Evolutionary conservation across 345 rosid genomes (phyloP).

Genomic region (Corchorus olitorius): DNA sequence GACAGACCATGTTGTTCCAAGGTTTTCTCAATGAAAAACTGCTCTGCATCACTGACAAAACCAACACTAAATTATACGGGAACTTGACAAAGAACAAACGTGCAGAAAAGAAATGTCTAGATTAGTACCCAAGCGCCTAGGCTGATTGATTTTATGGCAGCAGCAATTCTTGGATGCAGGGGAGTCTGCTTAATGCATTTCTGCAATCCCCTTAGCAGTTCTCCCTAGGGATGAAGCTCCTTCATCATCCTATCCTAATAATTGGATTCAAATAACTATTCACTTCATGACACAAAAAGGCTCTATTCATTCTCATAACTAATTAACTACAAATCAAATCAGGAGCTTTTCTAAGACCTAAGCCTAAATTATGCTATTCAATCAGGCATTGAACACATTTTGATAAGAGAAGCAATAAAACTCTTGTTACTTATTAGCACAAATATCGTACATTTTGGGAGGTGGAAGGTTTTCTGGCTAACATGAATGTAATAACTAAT

Average conservation of each 20-base stretch:
- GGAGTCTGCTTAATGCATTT: constrained; percentile 56
- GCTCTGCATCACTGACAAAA: constrained; percentile 73
- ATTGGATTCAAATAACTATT: background rate
- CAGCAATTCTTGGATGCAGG: constrained; percentile 42
- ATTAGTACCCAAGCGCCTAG: constrained; percentile 51
- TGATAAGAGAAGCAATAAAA: background rate
- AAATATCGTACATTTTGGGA: background rate
- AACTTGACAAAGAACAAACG: background rate
- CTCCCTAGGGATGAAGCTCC: constrained; percentile 76
- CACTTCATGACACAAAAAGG: background rate
- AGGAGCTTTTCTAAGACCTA: background rate
- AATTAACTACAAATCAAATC: background rate
- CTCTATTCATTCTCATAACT: background rate
- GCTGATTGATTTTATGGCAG: constrained; percentile 63
- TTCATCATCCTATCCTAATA: constrained; percentile 82
- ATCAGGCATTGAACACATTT: background rate
- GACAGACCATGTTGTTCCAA: constrained; percentile 61
- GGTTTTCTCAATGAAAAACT: constrained; percentile 75
- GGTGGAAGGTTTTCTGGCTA: too few species aligned
- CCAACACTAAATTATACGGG: constrained; percentile 15
- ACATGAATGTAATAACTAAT: too few species aligned
- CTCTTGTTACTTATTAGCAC: background rate
- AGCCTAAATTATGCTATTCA: background rate
- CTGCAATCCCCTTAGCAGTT: constrained; percentile 54
- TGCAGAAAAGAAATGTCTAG: background rate